phyloP scores from a whole-genome alignment of 208 protist genomes.

The Trypanosoma scelopori region DNA sequence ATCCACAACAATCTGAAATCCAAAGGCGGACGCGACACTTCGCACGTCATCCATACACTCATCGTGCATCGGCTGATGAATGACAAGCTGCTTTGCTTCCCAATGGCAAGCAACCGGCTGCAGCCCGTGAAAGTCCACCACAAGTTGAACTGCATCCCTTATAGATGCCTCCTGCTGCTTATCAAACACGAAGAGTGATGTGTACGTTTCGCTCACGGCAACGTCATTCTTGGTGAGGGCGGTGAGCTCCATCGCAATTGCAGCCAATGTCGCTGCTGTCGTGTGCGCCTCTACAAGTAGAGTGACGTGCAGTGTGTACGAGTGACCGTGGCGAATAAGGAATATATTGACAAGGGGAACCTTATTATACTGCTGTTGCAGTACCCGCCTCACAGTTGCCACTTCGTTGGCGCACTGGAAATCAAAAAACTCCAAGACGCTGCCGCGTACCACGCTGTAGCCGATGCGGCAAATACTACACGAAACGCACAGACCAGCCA shows the following conservation, averaged over 20 bases:
- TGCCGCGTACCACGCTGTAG: slow-evolving; percentile 55
- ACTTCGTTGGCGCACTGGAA: slow-evolving; percentile 77
- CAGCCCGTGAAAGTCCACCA: slow-evolving; percentile 59
- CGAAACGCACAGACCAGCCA: slow-evolving; percentile 78
- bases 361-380: slow-evolving; percentile 51
- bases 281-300: slow-evolving; percentile 52
- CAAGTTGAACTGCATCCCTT: slow-evolving; percentile 24
- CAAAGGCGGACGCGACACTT: slow-evolving; percentile 59
- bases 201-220: slow-evolving; percentile 67
- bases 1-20: slow-evolving; percentile 11
- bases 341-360: slow-evolving; percentile 78
- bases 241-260: slow-evolving; percentile 49
- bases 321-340: slow-evolving; percentile 82
- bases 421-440: slow-evolving; percentile 86
- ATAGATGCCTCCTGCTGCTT: slow-evolving; percentile 16
- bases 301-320: slow-evolving; percentile 74
- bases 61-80: slow-evolving; percentile 18
- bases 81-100: slow-evolving; percentile 44
- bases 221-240: slow-evolving; percentile 41
- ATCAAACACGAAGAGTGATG: slow-evolving; percentile 23
- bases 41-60: slow-evolving; percentile 66
- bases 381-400: slow-evolving; percentile 46
- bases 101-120: slow-evolving; percentile 56
- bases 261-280: slow-evolving; percentile 37
- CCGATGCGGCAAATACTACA: slow-evolving; percentile 81